These are phyloP conservation scores for Pestalotiopsis sp. DNA, from an alignment of 2,329 filamentous ascomycete species.

Conservation along the genomic window DNA sequence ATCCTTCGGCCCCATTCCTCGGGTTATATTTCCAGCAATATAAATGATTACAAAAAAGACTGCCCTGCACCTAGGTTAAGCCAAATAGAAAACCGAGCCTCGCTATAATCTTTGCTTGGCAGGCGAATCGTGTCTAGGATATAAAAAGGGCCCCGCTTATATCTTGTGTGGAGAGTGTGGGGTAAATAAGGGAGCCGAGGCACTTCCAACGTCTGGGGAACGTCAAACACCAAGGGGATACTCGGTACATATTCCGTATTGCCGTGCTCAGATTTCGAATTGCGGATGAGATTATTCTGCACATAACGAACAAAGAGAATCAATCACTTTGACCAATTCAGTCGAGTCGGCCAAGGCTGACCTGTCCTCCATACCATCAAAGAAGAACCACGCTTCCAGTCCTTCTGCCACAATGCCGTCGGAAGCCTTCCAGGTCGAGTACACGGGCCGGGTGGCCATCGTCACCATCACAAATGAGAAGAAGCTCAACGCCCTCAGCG, in stretches of 20 bases:
- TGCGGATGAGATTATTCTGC: neutral
- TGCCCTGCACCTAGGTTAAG: too few relatives aligned
- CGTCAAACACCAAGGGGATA: neutral
- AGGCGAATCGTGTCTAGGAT: neutral
- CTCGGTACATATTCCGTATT: neutral
- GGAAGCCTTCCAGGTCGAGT: slow-evolving; percentile 54
- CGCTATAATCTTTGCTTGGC: neutral
- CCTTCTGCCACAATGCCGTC: neutral
- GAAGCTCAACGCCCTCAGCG: slow-evolving; percentile 84
- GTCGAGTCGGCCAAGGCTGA: too few relatives aligned
- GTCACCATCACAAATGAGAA: slow-evolving; percentile 83
- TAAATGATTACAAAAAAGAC: too few relatives aligned
- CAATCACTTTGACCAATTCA: neutral
- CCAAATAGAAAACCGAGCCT: too few relatives aligned
- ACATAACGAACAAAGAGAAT: neutral
- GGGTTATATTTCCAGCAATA: too few relatives aligned
- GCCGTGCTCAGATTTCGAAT: neutral
- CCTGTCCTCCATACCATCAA: too few relatives aligned
- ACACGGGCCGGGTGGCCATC: slow-evolving; percentile 72
- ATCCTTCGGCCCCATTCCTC: too few relatives aligned
- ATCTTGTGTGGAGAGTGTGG: slow-evolving; percentile 2
- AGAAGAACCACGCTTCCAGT: too few relatives aligned
- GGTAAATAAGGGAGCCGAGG: slow-evolving; percentile 9
- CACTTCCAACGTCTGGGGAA: neutral
- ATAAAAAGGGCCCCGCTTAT: neutral